Evolutionary conservation across 345 rosid genomes (phyloP).

Genomic region (Eucalyptus pauciflora): DNA sequence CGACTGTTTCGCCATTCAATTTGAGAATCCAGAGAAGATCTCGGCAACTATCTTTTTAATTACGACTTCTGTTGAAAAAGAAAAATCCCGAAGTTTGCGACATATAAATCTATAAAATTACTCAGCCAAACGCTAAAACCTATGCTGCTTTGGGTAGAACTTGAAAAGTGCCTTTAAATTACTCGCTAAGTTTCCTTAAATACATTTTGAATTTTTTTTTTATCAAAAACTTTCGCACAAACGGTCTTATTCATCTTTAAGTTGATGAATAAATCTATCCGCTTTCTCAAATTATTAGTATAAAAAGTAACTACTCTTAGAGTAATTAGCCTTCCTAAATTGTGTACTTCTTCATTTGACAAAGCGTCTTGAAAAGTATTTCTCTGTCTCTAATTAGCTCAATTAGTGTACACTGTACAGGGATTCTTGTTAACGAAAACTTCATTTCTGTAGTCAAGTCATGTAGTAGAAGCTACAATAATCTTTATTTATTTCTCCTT

Average conservation of each 20-base stretch:
- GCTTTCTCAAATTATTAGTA: background rate
- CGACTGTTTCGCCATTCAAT: background rate
- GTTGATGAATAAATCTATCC: background rate
- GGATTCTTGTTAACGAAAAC: background rate
- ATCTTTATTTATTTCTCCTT: background rate
- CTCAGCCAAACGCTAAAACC: background rate
- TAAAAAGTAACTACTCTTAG: background rate
- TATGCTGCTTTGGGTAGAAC: background rate
- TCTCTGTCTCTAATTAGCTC: background rate
- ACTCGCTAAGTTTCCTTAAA: background rate
- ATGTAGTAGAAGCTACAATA: background rate
- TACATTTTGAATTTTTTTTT: background rate
- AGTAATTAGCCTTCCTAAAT: background rate
- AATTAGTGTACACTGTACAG: background rate
- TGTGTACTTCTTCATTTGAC: background rate
- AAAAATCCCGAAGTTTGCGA: background rate
- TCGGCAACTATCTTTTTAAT: background rate
- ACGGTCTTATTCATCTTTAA: background rate
- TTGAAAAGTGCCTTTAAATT: background rate
- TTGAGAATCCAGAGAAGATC: background rate
- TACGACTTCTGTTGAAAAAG: background rate
- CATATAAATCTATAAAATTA: background rate
- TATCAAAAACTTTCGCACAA: background rate
- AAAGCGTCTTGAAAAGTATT: background rate
- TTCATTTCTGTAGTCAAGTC: background rate